Conservation (phyloP, 306 rosid genomes). For the Nissolia schottii region DNA sequence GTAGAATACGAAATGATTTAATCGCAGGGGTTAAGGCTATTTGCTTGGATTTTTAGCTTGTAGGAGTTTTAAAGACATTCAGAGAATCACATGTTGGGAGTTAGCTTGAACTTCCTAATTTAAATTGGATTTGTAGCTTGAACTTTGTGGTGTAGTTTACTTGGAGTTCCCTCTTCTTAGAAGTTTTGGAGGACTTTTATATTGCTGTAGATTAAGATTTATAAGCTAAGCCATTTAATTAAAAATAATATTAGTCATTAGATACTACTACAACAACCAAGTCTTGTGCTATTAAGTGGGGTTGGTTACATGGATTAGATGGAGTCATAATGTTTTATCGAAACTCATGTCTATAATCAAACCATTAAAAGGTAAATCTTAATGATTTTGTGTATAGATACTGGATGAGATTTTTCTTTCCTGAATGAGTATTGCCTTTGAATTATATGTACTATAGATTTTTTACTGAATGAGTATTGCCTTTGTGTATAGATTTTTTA, state of each 20-base stretch:
- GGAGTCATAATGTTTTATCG: background rate
- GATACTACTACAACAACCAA: background rate
- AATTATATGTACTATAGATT: background rate
- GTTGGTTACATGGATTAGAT: no score
- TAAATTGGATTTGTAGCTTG: background rate
- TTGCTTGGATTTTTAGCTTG: background rate
- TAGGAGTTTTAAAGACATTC: background rate
- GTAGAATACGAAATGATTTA: background rate
- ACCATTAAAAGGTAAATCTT: background rate
- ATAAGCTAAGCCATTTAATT: background rate
- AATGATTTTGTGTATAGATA: background rate
- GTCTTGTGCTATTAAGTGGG: background rate
- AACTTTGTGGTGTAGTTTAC: background rate
- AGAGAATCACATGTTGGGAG: background rate
- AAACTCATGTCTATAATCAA: background rate
- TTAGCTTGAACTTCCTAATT: background rate
- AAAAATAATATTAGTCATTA: no score
- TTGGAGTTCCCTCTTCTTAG: background rate
- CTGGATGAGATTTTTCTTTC: background rate
- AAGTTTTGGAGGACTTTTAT: conserved; percentile 5
- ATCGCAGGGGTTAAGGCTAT: background rate
- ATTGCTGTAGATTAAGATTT: background rate
- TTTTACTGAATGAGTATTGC: background rate
- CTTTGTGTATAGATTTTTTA: background rate
- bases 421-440: background rate